A percentile compares a stretch with the other conserved stretches of the same genome.
Conservation (phyloP, 495 filamentous ascomycete genomes). For the Penicillium dipodomyicola region DNA sequence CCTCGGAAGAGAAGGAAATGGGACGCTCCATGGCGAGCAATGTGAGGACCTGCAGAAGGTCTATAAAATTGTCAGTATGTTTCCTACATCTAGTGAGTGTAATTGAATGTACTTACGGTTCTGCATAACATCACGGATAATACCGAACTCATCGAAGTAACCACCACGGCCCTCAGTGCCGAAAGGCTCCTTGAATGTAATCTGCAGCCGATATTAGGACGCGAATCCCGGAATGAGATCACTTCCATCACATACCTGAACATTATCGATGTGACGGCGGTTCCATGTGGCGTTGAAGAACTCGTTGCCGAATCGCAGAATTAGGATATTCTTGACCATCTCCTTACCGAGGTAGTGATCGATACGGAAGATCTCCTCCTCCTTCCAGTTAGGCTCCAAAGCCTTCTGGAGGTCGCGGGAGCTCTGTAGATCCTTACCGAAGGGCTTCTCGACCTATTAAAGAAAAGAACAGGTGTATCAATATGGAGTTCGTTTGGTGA, state of each 20-base stretch:
- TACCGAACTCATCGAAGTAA: slow-evolving; percentile 99
- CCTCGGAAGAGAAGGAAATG: slow-evolving; percentile 96
- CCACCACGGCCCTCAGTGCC: slow-evolving; percentile 98
- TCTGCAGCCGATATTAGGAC: slow-evolving; percentile 44
- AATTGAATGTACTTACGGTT: slow-evolving; percentile 58
- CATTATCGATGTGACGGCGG: slow-evolving; percentile 98
- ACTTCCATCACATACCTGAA: slow-evolving; percentile 49
- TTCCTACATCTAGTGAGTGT: background rate
- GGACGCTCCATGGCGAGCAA: slow-evolving; percentile 97
- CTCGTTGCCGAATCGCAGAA: slow-evolving; percentile 96
- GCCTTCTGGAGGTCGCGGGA: slow-evolving; percentile 94
- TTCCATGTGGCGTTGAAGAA: slow-evolving; percentile 99
- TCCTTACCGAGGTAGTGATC: slow-evolving; percentile 99
- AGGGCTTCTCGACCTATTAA: slow-evolving; percentile 92
- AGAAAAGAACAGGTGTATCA: background rate
- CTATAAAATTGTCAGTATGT: slow-evolving; percentile 37
- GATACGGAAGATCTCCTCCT: slow-evolving; percentile 99
- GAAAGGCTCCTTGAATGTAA: slow-evolving; percentile 99
- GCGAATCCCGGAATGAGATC: background rate
- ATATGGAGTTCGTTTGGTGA: background rate
- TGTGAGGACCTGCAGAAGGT: slow-evolving; percentile 93
- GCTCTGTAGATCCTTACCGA: slow-evolving; percentile 93
- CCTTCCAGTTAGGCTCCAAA: slow-evolving; percentile 95
- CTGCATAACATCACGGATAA: slow-evolving; percentile 98
- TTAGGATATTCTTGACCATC: slow-evolving; percentile 99